Percentiles rank a stretch among this genome's conserved stretches.
phyloP scores from a whole-genome alignment of 2,329 filamentous ascomycete species.

The Trichoderma guizhouense region DNA sequence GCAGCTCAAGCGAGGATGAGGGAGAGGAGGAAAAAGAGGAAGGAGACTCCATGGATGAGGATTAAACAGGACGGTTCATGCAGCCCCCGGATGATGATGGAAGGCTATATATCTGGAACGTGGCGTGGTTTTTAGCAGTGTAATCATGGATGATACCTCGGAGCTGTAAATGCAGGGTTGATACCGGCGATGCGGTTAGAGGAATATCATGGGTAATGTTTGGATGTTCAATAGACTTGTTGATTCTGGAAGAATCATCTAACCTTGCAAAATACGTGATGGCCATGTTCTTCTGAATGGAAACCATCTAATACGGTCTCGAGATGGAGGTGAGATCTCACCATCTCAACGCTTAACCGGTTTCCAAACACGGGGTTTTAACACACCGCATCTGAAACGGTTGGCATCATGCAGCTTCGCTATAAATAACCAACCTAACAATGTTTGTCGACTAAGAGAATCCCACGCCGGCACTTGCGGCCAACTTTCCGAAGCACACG shows the following conservation, averaged over 20 bases:
- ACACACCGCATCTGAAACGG: neutral
- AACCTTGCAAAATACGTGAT: neutral
- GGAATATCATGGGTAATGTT: neutral
- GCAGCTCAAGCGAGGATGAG: conserved; percentile 63
- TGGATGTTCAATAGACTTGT: conserved; percentile 1
- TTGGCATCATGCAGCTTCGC: neutral
- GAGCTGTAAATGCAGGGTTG: neutral
- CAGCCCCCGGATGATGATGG: neutral
- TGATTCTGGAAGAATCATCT: neutral
- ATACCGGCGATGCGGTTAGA: neutral
- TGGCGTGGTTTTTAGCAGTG: conserved; percentile 10
- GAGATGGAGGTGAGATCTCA: neutral
- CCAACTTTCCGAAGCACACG: neutral
- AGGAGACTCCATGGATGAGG: conserved; percentile 27
- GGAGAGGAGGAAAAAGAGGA: conserved; percentile 41
- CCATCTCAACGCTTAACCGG: neutral
- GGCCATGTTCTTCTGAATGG: neutral
- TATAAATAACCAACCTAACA: neutral
- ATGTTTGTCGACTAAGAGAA: neutral
- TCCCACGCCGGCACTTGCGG: neutral
- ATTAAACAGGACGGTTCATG: conserved; percentile 19
- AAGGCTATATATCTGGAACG: conserved; percentile 9
- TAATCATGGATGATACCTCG: neutral
- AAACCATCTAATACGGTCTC: neutral
- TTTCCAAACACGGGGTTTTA: neutral